Base-by-base conservation (phyloP, 73 alveolate genomes). In the Paramecium biaurelia region DNA sequence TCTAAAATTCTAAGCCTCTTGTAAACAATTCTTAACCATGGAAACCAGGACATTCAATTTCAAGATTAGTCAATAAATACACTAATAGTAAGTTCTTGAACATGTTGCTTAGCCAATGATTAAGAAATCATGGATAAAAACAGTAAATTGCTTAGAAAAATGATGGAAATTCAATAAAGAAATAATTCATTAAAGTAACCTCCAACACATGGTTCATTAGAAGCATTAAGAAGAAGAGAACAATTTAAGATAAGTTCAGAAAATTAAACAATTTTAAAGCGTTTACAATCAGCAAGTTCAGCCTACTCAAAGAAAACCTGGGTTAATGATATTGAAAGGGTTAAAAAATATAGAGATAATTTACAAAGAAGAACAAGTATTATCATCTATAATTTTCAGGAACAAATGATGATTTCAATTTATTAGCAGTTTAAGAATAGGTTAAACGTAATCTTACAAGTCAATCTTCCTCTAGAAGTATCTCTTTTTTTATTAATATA, bases 111-210 rank as follows among this genome's bases (percentile, higher is more conserved):
- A 74, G 87, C 90, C 1, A 79, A 32, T 20, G 90, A 79, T 37
- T 18, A 41, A 79, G 74, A 79, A 14, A 79, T 79, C 15, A 42
- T 41, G 45, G 56, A 43, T 7, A 79, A 47, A 43, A 79, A 79
- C 47, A 79, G 56, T 15, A 79, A 30, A 20, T 63, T 79, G 28
- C 53, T 79, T 0, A 30, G 63, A 42, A 79, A 79, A 79, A 79
- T 79, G 90, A 79, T 79, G 90, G 90, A 79, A 47, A 79, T 79
- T 12, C 24, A 79, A 79, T 30, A 79, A 18, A 79, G 72, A 79
- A 45, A 45, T 34, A 24, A 10, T 9, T 0, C 90, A 18, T 43
- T 41, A 20, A 79, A 43, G 37, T 21, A 38, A 34, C 56, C 90
- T 3, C 42, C 70, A 24, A 18, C 76, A 42, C 56, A 24, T 79